Evolutionary conservation across 371 early-diverging fungal species (phyloP), one percentile per base, ranked within the genome.

Genomic region (Blakeslea trispora): DNA sequence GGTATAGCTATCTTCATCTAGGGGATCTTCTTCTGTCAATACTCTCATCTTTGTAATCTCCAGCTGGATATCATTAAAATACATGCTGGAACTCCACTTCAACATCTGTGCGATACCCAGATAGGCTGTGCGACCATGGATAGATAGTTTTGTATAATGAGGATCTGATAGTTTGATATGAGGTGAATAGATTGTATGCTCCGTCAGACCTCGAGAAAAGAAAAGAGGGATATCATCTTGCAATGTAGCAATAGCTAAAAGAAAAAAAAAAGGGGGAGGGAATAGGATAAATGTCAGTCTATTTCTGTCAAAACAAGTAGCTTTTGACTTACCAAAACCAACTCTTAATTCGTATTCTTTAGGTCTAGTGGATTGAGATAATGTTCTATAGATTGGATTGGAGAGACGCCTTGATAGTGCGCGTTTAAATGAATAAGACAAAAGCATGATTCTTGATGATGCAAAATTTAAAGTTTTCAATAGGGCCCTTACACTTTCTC

Each of bases 101-200:
- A 82, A 61, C 63, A 76, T 77, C 49, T 77, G 68, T 14, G 81
- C 71, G 23, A 80, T 72, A 0, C 75, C 72, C 9, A 82, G 41
- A 50, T 82, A 82, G 4, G 78, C 66, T 21, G 74, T 78, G 19
- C 69, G 65, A 15, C 82, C 79, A 18, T 71, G 70, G 10, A 82
- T 57, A 14, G 77, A 73, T 23, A 82, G 55, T 19, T 72, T 69
- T 19, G 82, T 82, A 52, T 82, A 78, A 45, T 82, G 75, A 11
- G 82, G 82, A 50, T 82, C 82, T 10, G 77, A 75, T n/a, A 82
- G 56, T 5, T 78, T 52, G 37, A 82, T 77, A 43, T 76, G 43
- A 11, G 60, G 55, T 5, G 77, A 63, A 39, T 82, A 82, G 15
- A 82, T 82, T 18, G 61, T 55, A 42, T 70, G 73, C 18, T 76